phyloP scores from a whole-genome alignment of 164 flowering plant genomes.

The Echeveria elegans region DNA sequence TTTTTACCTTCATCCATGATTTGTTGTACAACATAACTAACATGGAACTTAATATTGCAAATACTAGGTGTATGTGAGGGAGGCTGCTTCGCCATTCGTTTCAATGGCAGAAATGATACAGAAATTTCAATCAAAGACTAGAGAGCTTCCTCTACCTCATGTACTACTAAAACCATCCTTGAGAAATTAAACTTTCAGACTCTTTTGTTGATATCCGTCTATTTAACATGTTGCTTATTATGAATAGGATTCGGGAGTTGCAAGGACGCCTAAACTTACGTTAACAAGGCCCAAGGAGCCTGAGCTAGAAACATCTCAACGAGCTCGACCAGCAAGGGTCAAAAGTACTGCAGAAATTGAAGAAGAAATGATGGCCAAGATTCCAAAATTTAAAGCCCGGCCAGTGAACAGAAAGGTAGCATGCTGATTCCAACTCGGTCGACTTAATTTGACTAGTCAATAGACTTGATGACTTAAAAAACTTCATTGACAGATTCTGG shows the following conservation, averaged over 20 bases:
- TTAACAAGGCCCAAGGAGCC: constrained; percentile 86
- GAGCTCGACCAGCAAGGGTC: constrained; percentile 53
- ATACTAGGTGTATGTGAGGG: constrained; percentile 64
- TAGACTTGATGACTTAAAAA: not conserved
- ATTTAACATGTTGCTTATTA: not conserved
- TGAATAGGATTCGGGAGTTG: constrained; percentile 22
- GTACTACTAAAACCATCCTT: not conserved
- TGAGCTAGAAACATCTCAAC: constrained; percentile 69
- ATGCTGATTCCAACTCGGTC: not conserved
- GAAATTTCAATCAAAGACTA: constrained; percentile 71
- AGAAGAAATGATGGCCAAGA: constrained; percentile 92
- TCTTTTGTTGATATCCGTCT: not conserved
- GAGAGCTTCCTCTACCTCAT: constrained; percentile 47
- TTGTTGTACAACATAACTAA: too few species aligned
- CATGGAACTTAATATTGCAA: too few species aligned
- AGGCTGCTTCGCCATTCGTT: constrained; percentile 55
- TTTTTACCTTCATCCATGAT: too few species aligned
- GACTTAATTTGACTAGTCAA: too few species aligned
- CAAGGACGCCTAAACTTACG: constrained; percentile 56
- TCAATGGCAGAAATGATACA: constrained; percentile 80
- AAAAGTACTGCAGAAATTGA: constrained; percentile 90
- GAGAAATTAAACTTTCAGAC: not conserved
- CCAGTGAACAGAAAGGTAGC: constrained; percentile 82
- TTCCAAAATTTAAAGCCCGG: constrained; percentile 90
- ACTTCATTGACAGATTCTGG: constrained; percentile 46